Conservation (phyloP, 495 filamentous ascomycete species). For the Hyaloscypha hepaticicola region DNA sequence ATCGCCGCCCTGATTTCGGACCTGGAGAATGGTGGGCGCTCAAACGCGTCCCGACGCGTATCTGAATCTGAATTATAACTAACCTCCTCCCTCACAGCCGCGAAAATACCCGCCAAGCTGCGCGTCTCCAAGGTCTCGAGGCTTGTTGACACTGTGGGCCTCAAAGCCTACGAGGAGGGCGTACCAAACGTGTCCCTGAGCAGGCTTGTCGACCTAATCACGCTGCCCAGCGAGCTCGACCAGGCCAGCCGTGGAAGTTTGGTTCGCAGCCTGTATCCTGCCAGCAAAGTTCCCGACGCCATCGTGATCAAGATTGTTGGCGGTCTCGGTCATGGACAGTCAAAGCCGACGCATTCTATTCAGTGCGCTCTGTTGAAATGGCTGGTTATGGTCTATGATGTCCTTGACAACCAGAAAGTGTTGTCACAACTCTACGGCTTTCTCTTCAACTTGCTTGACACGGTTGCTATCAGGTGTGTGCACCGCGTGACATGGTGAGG, state of each 20-base stretch:
- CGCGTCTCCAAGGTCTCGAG: constrained; percentile 43
- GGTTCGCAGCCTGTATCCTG: constrained; percentile 74
- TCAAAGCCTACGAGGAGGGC: constrained; percentile 63
- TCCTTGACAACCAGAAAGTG: constrained; percentile 62
- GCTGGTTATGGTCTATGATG: constrained; percentile 75
- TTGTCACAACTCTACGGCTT: constrained; percentile 73
- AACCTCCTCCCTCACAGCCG: constrained; percentile 40
- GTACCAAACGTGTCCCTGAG: constrained; percentile 58
- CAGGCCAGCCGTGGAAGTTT: constrained; percentile 67
- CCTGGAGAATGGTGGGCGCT: constrained; percentile 3
- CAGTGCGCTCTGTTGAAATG: constrained; percentile 73
- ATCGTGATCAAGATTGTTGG: constrained; percentile 67
- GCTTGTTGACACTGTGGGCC: constrained; percentile 47
- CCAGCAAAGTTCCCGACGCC: constrained; percentile 57
- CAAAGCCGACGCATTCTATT: constrained; percentile 69
- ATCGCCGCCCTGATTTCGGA: neutral
- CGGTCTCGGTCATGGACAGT: constrained; percentile 72
- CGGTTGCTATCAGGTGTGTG: constrained; percentile 65
- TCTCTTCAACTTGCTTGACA: constrained; percentile 82
- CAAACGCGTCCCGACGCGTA: neutral
- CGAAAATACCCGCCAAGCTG: constrained; percentile 49
- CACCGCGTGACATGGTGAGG: neutral
- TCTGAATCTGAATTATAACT: constrained; percentile 4
- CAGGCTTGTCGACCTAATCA: constrained; percentile 65
- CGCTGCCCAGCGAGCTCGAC: constrained; percentile 66